Evolutionary conservation across 805 yeast genomes (phyloP).

Genomic region (Zygosaccharomyces siamensis): DNA sequence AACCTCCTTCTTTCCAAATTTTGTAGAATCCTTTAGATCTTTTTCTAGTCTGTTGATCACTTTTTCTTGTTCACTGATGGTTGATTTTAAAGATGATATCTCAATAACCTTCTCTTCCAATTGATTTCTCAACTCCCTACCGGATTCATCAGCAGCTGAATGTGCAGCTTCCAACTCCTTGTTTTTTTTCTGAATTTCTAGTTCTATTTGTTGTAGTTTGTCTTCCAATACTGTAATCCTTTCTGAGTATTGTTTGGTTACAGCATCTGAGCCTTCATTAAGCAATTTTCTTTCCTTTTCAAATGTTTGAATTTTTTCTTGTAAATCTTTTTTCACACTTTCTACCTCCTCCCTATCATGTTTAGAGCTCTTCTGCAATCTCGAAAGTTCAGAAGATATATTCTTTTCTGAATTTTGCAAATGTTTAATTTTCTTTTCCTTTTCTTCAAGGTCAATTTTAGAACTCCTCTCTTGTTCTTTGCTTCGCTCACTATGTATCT

Average conservation of each 20-base stretch:
- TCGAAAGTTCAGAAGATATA: neutral
- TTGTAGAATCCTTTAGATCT: slow-evolving; percentile 3
- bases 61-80: slow-evolving; percentile 19
- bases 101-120: slow-evolving; percentile 5
- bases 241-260: slow-evolving; percentile 45
- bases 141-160: neutral
- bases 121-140: neutral
- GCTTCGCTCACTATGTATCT: neutral
- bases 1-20: slow-evolving; percentile 6
- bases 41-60: neutral
- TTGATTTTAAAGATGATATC: slow-evolving; percentile 19
- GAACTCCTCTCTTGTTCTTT: neutral
- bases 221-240: slow-evolving; percentile 43
- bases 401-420: slow-evolving; percentile 6
- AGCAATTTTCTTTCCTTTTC: slow-evolving; percentile 48
- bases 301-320: slow-evolving; percentile 40
- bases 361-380: neutral
- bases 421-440: slow-evolving; percentile 18
- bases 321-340: slow-evolving; percentile 34
- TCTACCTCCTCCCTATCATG: slow-evolving; percentile 18
- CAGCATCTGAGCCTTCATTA: slow-evolving; percentile 46
- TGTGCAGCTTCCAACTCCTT: slow-evolving; percentile 7
- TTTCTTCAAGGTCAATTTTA: slow-evolving; percentile 1
- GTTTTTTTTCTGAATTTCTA: slow-evolving; percentile 5
- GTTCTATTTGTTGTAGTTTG: slow-evolving; percentile 7